Evolutionary conservation across 2,329 filamentous ascomycete genomes (phyloP).

Genomic region (Chaetomium strumarium): DNA sequence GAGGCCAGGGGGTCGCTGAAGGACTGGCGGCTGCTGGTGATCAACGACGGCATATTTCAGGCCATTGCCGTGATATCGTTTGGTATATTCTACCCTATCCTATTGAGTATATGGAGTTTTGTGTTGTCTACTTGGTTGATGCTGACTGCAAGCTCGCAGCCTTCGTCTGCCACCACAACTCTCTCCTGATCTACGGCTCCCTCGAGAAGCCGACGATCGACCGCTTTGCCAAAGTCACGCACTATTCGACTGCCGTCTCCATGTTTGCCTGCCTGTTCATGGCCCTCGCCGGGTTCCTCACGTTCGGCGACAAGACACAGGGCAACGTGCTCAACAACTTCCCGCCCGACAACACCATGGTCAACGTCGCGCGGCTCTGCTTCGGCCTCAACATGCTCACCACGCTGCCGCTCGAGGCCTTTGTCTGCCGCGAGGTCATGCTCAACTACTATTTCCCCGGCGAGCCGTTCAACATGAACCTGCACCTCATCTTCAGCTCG

Average conservation of each 20-base stretch:
- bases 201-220: conserved; percentile 91
- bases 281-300: conserved; percentile 84
- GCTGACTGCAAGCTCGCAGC: conserved; percentile 33
- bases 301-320: conserved; percentile 83
- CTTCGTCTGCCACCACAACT: conserved; percentile 83
- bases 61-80: conserved; percentile 98
- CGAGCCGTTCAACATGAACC: conserved; percentile 71
- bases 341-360: conserved; percentile 80
- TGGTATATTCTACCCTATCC: conserved; percentile 45
- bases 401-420: conserved; percentile 90
- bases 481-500: conserved; percentile 83
- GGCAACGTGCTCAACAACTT: conserved; percentile 99
- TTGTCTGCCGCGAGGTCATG: conserved; percentile 97
- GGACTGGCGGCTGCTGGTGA: conserved; percentile 61
- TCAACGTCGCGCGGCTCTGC: conserved; percentile 89
- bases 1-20: conserved; percentile 65
- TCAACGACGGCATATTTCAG: conserved; percentile 87
- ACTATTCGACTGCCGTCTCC: conserved; percentile 85
- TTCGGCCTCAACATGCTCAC: conserved; percentile 99
- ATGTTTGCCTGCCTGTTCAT: conserved; percentile 87
- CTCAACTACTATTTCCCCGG: conserved; percentile 69
- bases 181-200: conserved; percentile 93
- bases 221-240: conserved; percentile 87
- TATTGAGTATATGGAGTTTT: background rate
- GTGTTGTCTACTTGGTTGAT: background rate